Base-by-base conservation (phyloP, 192 early-diverging fungal species). In the Podochytrium sp. region DNA sequence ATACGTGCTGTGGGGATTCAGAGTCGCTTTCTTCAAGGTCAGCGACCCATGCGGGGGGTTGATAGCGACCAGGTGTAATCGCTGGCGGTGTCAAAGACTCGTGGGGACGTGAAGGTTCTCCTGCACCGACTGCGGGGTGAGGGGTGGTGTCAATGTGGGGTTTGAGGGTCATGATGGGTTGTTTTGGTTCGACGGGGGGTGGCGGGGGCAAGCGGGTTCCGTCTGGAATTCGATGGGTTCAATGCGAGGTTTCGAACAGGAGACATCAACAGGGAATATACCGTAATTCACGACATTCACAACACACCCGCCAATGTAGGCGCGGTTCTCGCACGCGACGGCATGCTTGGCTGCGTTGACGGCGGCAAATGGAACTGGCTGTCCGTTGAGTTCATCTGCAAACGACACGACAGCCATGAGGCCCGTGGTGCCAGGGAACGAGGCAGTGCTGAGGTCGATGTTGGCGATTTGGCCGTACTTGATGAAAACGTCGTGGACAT, bases 401-500 rank as follows among this genome's bases (percentile, higher is more conserved):
- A 56, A 69, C 25, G 27, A 37, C 25, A 69, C 49, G 10, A 55
- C 6, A 69, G 69, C 41, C 25, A 27, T n/a, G 4, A 60, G 25
- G 3, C 20, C 14, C 16, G 27, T 42, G 16, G 52, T 25, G 3
- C 10, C 18, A 3, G 29, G 25, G 6, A 29, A 49, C 7, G 27
- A 7, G 20, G 50, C 50, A 37, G 37, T n/a, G 30, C 20, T 65
- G 30, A 55, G 34, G 7, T 72, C 39, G 20, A 75, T 34, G 18
- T n/a, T 37, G 6, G 23, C 74, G n/a, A 59, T 38, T 3, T 16
- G 23, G 18, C 53, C 62, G 52, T 71, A 71, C 37, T 65, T 58
- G 23, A 7, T 27, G 50, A 75, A 75, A 30, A 75, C 12, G 33
- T 55, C 41, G 29, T 41, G 34, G 3, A 75, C 7, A 34, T 75